Base-by-base conservation (phyloP, 257 asterid species). In the Solanum medicagineum region DNA sequence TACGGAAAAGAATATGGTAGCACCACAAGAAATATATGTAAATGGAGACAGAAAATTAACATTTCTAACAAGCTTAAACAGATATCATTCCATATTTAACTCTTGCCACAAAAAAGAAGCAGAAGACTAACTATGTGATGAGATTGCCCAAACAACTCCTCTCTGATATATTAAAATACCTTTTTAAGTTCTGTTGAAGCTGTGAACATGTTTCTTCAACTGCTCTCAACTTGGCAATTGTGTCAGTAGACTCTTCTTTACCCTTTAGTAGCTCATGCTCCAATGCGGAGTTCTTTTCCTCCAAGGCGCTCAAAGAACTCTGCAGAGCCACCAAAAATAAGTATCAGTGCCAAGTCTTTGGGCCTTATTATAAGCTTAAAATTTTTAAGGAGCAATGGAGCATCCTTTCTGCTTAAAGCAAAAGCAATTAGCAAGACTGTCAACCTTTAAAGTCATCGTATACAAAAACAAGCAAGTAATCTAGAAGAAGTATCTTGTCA, bases 131-230 rank as follows among this genome's bases (percentile, higher is more conserved):
- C 83, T 15, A 53, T 79, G 47, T 53, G 29, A 17, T 69, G 82
- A 84, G 70, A 51, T 10, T 83, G 81, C 15, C 49, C 40, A 84
- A 84, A 20, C 77, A 69, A 44, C 73, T 71, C 69, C 71, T 45
- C 44, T 53, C 81, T 84, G 86, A 83, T 60, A 85, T 71, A 86
- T 84, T 45, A 85, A 20, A 74, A 71, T 89, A 97, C 99, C 99
- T 94, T 87, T 79, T 91, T 83, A 94, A 65, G 89, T 92, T 94
- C 88, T 84, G 89, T 83, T 92, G 95, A 70, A 95, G 92, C 86
- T 92, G 94, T 81, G 86, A 91, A 92, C 96, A 93, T 24, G 89
- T 87, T 85, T 91, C 89, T 87, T 94, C 98, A 89, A 93, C 96
- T 87, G 94, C 97, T 90, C 71, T 89, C 94, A 96, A 88, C 90